Base-by-base conservation (phyloP, 192 early-diverging fungal genomes). In the Podila epigama region DNA sequence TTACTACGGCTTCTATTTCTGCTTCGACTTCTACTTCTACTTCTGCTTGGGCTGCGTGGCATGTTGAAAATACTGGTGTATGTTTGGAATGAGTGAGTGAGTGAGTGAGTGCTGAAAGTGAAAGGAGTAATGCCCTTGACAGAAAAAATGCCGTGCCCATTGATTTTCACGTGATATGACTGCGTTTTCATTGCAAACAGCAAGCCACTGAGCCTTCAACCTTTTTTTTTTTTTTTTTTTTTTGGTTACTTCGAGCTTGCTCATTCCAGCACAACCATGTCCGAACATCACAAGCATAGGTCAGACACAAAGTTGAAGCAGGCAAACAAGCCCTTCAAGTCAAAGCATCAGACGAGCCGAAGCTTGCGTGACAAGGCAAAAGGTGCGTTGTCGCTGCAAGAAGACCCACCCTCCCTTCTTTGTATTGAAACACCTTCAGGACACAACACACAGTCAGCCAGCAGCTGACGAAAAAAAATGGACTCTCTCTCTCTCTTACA, bases 311-410 rank as follows among this genome's bases (percentile, higher is more conserved):
- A 89, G 31, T 85, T 95, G 58, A 97, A 95, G 85, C 94, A 96
- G 82, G 86, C 85, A 67, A 97, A 99, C 90, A 99, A 98, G 82
- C 89, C 91, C 58, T 99, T 99, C 91, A 99, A 99, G 83, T 94
- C 93, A 11, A 91, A 92, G 69, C 92, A 94, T 87, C 86, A 93
- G 25, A 86, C 94, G 1, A 99, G 98, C 67, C 90, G 92, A 37
- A 71, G 81, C 13, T 65, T 94, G 41, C 92, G 93, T 68, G 92
- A 92, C 61, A 89, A 90, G 65, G 84, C 84, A 50, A 98, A 98
- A 67, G 92, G 89, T 89, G 69, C 31, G 65, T 41, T 55, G 12
- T 33, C 31, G 20, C 20, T 42, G n/a, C n/a, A n/a, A n/a, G n/a
- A n/a, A n/a, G n/a, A n/a, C n/a, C n/a, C n/a, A n/a, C n/a, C n/a